phyloP scores from a whole-genome alignment of 257 asterid genomes.

The Agastache rugosa region DNA sequence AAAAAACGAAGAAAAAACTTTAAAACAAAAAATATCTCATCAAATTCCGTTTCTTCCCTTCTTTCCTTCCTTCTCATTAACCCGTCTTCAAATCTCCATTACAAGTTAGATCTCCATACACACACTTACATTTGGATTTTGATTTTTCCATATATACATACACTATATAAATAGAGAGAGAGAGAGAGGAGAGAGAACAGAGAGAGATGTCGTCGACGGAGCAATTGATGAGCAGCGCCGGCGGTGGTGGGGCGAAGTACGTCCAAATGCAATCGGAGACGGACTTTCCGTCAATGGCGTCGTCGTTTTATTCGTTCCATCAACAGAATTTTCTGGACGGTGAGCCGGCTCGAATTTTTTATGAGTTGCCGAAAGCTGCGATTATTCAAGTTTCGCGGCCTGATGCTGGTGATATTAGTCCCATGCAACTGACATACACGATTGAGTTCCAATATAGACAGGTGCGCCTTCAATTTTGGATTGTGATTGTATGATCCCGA shows the following conservation, averaged over 20 bases:
- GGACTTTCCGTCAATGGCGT: conserved; percentile 46
- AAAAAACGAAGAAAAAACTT: not conserved
- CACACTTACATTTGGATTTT: not conserved
- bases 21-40: conserved; percentile 28
- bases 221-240: conserved; percentile 61
- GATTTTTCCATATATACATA: conserved; percentile 2
- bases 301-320: conserved; percentile 59
- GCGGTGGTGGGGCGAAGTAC: conserved; percentile 39
- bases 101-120: conserved; percentile 31
- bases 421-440: conserved; percentile 84
- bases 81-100: conserved; percentile 20
- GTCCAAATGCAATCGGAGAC: conserved; percentile 42
- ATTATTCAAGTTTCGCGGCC: conserved; percentile 86
- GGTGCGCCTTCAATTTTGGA: conserved; percentile 41
- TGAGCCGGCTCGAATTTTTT: conserved; percentile 69
- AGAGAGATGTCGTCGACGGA: conserved; percentile 68
- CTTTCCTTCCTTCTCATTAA: not conserved
- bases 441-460: conserved; percentile 76
- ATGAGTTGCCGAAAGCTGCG: conserved; percentile 76
- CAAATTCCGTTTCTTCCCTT: conserved; percentile 34
- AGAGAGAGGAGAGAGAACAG: not conserved
- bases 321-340: conserved; percentile 35
- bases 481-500: conserved; percentile 23
- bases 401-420: conserved; percentile 87
- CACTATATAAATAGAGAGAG: not conserved